Conservation (phyloP, 352 stramenopile genomes). For the Elongisporangium prolatum region DNA sequence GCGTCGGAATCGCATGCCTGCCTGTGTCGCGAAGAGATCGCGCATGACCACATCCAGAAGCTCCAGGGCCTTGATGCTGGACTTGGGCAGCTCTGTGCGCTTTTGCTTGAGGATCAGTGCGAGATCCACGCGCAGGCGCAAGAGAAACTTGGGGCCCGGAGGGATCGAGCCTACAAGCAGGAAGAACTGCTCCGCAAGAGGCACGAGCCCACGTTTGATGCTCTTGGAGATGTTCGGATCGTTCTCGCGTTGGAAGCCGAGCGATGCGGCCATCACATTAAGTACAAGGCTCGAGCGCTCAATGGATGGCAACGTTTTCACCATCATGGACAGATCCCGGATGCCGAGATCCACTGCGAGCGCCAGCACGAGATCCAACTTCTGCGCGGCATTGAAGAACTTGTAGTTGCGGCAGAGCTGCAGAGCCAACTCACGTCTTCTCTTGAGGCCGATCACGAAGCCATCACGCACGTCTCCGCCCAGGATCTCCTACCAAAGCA, state of each 20-base stretch:
- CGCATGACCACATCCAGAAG: slow-evolving; percentile 81
- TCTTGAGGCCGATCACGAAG: slow-evolving; percentile 82
- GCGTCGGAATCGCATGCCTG: slow-evolving; percentile 71
- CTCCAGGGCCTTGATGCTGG: slow-evolving; percentile 60
- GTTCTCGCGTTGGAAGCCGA: slow-evolving; percentile 80
- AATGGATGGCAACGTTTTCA: slow-evolving; percentile 76
- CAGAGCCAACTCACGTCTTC: slow-evolving; percentile 67
- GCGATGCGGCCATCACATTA: slow-evolving; percentile 64
- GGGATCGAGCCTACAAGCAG: slow-evolving; percentile 67
- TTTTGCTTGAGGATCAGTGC: slow-evolving; percentile 45
- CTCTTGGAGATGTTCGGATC: slow-evolving; percentile 82
- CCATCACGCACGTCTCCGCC: slow-evolving; percentile 66
- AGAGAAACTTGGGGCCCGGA: slow-evolving; percentile 62
- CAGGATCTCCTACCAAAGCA: slow-evolving; percentile 34
- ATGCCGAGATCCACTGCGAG: slow-evolving; percentile 76
- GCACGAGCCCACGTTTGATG: slow-evolving; percentile 80
- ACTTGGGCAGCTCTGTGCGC: slow-evolving; percentile 30
- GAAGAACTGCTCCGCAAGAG: slow-evolving; percentile 78
- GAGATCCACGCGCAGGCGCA: slow-evolving; percentile 69
- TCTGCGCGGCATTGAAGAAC: slow-evolving; percentile 71
- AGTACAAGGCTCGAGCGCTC: slow-evolving; percentile 75
- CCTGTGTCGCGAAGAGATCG: slow-evolving; percentile 78
- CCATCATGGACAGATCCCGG: slow-evolving; percentile 75
- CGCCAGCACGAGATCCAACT: slow-evolving; percentile 72
- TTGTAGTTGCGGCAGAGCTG: slow-evolving; percentile 73